Evolutionary conservation across 2,329 filamentous ascomycete genomes (phyloP), one percentile per base, ranked within the genome.

Genomic region (Claviceps fusiformis): DNA sequence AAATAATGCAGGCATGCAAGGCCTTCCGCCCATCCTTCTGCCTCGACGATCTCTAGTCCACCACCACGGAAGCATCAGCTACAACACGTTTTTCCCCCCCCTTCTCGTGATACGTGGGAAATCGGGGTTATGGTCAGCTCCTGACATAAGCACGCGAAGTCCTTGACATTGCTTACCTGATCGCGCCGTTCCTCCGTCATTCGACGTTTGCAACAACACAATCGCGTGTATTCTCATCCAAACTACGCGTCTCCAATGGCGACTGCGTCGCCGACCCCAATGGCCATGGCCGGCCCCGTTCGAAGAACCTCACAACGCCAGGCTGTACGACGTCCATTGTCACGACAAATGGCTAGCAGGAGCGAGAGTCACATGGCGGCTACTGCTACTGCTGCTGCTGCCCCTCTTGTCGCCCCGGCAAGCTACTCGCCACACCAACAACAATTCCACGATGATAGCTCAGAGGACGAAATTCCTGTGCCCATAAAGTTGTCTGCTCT

Each of bases 401-500:
- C 35, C 46, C 44, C 45, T 47, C 45, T 27, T 48, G 58, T 64
- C 41, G 57, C 62, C 48, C 56, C 65, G 10, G 62, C 67, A 56
- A 60, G 65, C 52, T 70, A 74, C 52, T 61, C 70, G 47, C 41
- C 51, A 31, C 68, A 75, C 54, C 74, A 75, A 56, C 73, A 75
- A 50, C 76, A 68, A 56, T 84, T 68, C 57, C 60, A 67, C 61
- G 85, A 88, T 62, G 91, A 95, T 66, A 95, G 89, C 74, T 95
- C 91, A 29, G 92, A 96, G 70, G 92, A 96, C 64, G 92, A 96
- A 70, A 88, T 95, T 33, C 87, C 87, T 17, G 86, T 89, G 62
- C 90, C 90, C 63, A 89, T 93, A 81, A 95, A 93, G 73, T 86
- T 96, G 67, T 96, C 90, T 67, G 90, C 91, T 63, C 81, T 93